phyloP scores from a whole-genome alignment of 1,139 yeast species.

The Zhuliangozyma parablackwelliae region DNA sequence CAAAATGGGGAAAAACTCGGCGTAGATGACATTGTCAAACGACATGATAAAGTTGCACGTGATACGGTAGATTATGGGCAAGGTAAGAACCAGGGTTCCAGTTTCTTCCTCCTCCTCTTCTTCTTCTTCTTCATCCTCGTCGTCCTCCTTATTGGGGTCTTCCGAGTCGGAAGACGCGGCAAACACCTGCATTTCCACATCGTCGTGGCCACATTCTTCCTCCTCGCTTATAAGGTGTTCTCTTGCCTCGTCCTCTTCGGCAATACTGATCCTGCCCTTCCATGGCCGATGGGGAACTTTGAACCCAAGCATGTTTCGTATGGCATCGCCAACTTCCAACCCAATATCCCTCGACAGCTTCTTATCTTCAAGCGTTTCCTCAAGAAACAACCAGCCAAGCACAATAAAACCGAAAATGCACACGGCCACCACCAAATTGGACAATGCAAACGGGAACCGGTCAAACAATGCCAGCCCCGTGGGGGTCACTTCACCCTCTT shows the following conservation, averaged over 20 bases:
- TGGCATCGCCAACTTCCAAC: conserved; percentile 48
- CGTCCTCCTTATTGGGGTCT: background rate
- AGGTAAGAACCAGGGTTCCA: conserved; percentile 18
- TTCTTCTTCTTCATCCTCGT: conserved; percentile 9
- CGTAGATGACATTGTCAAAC: conserved; percentile 46
- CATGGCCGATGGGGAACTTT: conserved; percentile 31
- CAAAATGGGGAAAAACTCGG: conserved; percentile 58
- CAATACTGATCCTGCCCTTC: conserved; percentile 9
- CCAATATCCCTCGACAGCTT: conserved; percentile 46
- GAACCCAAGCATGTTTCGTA: conserved; percentile 31
- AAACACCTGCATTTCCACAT: background rate
- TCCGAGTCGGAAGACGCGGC: too few relatives aligned
- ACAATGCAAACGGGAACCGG: conserved; percentile 52
- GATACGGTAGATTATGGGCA: conserved; percentile 18
- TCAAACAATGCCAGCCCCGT: conserved; percentile 1
- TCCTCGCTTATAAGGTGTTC: conserved; percentile 3
- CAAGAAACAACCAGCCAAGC: conserved; percentile 36
- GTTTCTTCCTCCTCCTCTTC: conserved; percentile 1
- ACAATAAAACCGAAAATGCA: conserved; percentile 31
- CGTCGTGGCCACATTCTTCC: background rate
- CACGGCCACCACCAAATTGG: conserved; percentile 51
- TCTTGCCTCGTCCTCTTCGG: background rate
- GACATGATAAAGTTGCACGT: conserved; percentile 10
- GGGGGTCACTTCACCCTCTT: too few relatives aligned
- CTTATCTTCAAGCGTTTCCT: conserved; percentile 24